These are phyloP conservation scores for Cajanus cajan DNA, from an alignment of 306 rosid genomes.

Conservation along the genomic window DNA sequence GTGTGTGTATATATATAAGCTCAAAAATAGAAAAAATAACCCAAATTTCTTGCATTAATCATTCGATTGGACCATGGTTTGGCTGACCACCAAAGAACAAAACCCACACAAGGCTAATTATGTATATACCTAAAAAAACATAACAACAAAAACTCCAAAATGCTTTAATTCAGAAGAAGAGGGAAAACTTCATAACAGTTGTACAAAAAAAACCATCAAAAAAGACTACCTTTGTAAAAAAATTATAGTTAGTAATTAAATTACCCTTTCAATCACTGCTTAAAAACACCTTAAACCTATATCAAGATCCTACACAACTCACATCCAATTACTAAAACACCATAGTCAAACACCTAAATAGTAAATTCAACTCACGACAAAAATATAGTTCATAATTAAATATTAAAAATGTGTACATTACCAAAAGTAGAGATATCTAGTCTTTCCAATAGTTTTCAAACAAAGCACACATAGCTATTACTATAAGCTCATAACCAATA, in stretches of 20 bases:
- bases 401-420: not conserved
- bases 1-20: too few relatives aligned
- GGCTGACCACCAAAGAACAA: too few relatives aligned
- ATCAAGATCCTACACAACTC: not conserved
- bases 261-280: not conserved
- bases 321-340: not conserved
- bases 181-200: not conserved
- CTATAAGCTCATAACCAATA: not conserved
- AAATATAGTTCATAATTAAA: not conserved
- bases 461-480: not conserved
- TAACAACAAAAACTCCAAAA: not conserved
- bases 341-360: not conserved
- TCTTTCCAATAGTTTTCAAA: not conserved
- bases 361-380: too few relatives aligned
- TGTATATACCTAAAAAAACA: conserved; percentile 56
- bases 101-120: conserved; percentile 73
- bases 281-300: not conserved
- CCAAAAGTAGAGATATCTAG: not conserved
- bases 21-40: too few relatives aligned
- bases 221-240: not conserved
- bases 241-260: not conserved
- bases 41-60: too few relatives aligned
- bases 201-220: not conserved
- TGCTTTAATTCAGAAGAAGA: not conserved
- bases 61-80: too few relatives aligned